Conservation (phyloP, 2,329 filamentous ascomycete genomes). For the Nemania sp. region DNA sequence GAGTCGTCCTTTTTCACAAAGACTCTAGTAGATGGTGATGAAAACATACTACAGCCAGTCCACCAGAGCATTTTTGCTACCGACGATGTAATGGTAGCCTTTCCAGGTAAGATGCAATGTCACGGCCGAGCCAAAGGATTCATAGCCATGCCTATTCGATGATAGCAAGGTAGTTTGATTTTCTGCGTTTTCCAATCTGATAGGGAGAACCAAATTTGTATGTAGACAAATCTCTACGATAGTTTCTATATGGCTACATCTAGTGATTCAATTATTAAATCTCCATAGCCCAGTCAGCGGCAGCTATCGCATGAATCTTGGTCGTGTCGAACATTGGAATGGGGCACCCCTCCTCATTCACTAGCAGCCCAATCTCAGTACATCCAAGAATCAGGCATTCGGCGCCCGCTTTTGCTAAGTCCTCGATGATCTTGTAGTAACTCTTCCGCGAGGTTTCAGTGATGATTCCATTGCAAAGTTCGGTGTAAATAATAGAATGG, state of each 20-base stretch:
- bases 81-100: slow-evolving; percentile 27
- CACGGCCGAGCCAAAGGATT: slow-evolving; percentile 26
- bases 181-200: background rate
- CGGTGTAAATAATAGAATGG: slow-evolving; percentile 42
- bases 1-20: slow-evolving; percentile 29
- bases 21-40: slow-evolving; percentile 13
- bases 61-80: slow-evolving; percentile 30
- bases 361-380: slow-evolving; percentile 42
- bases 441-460: slow-evolving; percentile 33
- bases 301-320: slow-evolving; percentile 34
- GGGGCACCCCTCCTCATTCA: slow-evolving; percentile 23
- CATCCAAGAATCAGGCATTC: slow-evolving; percentile 45
- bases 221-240: slow-evolving; percentile 9
- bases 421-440: slow-evolving; percentile 39
- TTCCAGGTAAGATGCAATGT: slow-evolving; percentile 25
- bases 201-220: background rate
- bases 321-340: slow-evolving; percentile 37
- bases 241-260: background rate
- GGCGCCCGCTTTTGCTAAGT: slow-evolving; percentile 36
- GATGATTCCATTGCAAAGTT: slow-evolving; percentile 39
- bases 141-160: slow-evolving; percentile 24
- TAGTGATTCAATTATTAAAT: background rate
- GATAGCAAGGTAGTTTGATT: background rate
- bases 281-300: slow-evolving; percentile 36
- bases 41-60: slow-evolving; percentile 29